These are phyloP conservation scores for Parmales sp. DNA, from an alignment of 108 stramenopile species.

Conservation along the genomic window DNA sequence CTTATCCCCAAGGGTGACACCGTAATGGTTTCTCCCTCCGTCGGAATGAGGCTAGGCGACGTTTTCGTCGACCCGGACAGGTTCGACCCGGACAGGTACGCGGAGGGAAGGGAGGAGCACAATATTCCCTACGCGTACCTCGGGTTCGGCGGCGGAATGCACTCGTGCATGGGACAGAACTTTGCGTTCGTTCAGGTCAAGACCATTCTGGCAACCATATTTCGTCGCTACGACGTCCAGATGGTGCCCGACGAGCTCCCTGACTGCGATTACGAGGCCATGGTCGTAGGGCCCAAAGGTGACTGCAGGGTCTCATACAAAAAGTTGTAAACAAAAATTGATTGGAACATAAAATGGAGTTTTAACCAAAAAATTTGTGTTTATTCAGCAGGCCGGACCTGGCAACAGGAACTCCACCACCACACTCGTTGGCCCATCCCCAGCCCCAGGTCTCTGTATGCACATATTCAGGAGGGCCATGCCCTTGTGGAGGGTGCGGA, in stretches of 20 bases:
- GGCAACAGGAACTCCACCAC: too few species aligned
- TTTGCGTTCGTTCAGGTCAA: constrained; percentile 98
- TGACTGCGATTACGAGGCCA: constrained; percentile 83
- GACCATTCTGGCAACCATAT: constrained; percentile 87
- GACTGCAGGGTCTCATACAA: constrained; percentile 73
- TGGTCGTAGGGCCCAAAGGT: constrained; percentile 99
- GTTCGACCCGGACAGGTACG: constrained; percentile 96
- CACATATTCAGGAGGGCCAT: too few species aligned
- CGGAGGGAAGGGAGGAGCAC: constrained; percentile 85
- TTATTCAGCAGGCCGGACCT: too few species aligned
- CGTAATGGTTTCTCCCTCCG: constrained; percentile 82
- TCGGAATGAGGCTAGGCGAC: constrained; percentile 76
- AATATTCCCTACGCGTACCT: constrained; percentile 87
- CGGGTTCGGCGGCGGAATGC: constrained; percentile 97
- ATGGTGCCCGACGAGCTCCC: constrained; percentile 69
- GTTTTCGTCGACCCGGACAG: constrained; percentile 79
- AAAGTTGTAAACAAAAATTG: constrained; percentile 17
- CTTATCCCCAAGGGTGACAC: constrained; percentile 81
- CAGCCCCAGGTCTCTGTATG: too few species aligned
- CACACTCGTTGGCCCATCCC: too few species aligned
- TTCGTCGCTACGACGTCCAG: constrained; percentile 85
- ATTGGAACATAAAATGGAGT: too few species aligned
- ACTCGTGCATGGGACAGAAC: constrained; percentile 97
- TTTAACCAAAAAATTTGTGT: too few species aligned
- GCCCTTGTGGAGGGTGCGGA: too few species aligned